Evolutionary conservation across 108 stramenopile genomes (phyloP), one percentile per base, ranked within the genome.

Genomic region (Nitzschia sp.): DNA sequence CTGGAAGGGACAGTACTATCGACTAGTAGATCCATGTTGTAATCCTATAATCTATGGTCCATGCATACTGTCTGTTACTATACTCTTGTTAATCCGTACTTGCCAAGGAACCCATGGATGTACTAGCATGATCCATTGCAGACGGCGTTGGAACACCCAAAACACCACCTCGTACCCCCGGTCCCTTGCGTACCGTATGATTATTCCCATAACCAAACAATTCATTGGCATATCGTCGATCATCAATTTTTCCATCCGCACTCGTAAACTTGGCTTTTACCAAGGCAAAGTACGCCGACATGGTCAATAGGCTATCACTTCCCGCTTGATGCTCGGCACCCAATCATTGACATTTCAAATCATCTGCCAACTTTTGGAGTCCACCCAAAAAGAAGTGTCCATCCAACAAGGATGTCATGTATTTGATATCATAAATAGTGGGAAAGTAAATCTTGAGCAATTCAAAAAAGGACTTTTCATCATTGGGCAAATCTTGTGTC

Each of bases 301-400:
- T 97, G 28, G 98, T 98, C 19, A 99, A 85, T 17, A 99, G 80
- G 3, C 89, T 89, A 75, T 99, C 99, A 23, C 87, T 88, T 45
- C 98, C 99, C 18, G 99, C 99, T 86, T 99, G 99, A 89, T 99
- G 99, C 88, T 97, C 98, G 38, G 94, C 95, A 6, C 99, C 99
- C 55, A 98, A 82, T 59, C 99, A 93, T 48, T 88, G 93, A 68
- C 96, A 97, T 35, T 79, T 79, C 48, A 98, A 82, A 60, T 91
- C 96, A 74, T 97, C 95, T 15, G 98, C 98, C 32, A 97, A 68
- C 33, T 82, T 80, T 69, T 96, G 91, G 46, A 99, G 78, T 25
- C 99, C 99, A 21, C 98, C 98, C 77, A 94, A 91, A 46, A 77
- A 82, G 25, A 46, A 68, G 54, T 96, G 88, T 0, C 97, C 96